Base-by-base conservation (phyloP, 225 moss, liverwort and hornwort genomes). In the Physcomitrellopsis africana region DNA sequence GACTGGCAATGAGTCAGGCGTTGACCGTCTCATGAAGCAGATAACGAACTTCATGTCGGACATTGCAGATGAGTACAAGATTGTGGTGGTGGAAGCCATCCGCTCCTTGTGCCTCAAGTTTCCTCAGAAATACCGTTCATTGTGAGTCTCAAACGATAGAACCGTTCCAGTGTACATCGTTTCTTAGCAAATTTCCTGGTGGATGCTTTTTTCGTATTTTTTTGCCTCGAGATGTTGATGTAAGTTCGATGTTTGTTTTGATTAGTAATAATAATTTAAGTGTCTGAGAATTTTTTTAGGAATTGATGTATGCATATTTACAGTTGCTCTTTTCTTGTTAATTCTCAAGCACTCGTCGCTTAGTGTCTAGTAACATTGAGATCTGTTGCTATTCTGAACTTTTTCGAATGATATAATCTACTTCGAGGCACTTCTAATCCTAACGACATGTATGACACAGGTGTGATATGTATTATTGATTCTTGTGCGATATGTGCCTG, bases 1-100 rank as follows among this genome's bases (percentile, higher is more conserved):
- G 79, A 95, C 95, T 49, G 95, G 95, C 72, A 95, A 90, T 60
- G 95, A 95, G 73, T 93, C 93, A 60, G 93, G 95, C 80, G 95
- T 95, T 68, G 95, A 95, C 82, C 89, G 93, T 18, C 88, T 95
- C 58, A 91, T 93, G 95, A 95, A 95, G 91, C 91, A 93, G 77
- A 95, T 95, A 51, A 90, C 91, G 13, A 95, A 91, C 77, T 95
- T 91, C 81, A 95, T 95, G 95, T 91, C 89, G 18, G 91, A 95
- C 47, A 95, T 95, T 78, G 93, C 91, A 24, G 93, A 95, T 69
- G 92, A 95, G 72, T 95, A 91, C 78, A 95, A 95, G 86, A 95
- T 95, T 76, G 95, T 93, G 68, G 95, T 95, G 69, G 95, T 95
- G 54, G 95, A 95, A 79, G 93, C 95, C 55, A 95, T 95, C 44